Evolutionary conservation across 441 rosid species (phyloP).

Genomic region (Erodium chrysanthum): DNA sequence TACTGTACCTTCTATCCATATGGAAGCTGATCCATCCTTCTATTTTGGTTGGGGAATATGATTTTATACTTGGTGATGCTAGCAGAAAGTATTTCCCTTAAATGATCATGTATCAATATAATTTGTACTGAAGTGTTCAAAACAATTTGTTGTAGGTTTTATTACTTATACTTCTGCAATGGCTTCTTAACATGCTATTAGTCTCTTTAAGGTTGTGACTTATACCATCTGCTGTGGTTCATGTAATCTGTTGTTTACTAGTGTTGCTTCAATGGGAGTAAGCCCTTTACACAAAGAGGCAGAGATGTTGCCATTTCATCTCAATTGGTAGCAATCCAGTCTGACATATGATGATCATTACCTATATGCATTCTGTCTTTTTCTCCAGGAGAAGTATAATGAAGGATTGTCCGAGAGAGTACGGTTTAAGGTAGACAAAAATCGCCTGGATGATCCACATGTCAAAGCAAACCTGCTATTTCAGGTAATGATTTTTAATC

Average conservation of each 20-base stretch:
- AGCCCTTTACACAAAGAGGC: background rate
- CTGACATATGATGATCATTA: background rate
- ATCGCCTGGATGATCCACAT: constrained; percentile 87
- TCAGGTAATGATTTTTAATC: constrained; percentile 41
- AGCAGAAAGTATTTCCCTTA: too few species aligned
- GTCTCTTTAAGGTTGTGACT: too few species aligned
- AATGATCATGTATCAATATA: too few species aligned
- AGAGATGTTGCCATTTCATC: background rate
- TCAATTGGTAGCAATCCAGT: background rate
- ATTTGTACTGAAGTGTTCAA: too few species aligned
- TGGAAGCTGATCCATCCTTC: background rate
- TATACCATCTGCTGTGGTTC: too few species aligned
- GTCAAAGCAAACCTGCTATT: constrained; percentile 81
- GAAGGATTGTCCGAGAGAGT: constrained; percentile 68
- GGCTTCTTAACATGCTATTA: too few species aligned
- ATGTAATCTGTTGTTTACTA: too few species aligned
- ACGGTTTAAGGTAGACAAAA: constrained; percentile 58
- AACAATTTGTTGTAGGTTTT: too few species aligned
- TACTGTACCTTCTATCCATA: background rate
- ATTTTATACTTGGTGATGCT: background rate
- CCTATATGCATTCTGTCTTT: constrained; percentile 14
- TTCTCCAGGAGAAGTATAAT: constrained; percentile 67
- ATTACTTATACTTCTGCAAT: too few species aligned
- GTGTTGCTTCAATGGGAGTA: too few species aligned
- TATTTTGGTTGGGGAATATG: background rate